Evolutionary conservation across 2,329 filamentous ascomycete species (phyloP), one percentile per base, ranked within the genome.

Genomic region (Paraphaeosphaeria sporulosa): DNA sequence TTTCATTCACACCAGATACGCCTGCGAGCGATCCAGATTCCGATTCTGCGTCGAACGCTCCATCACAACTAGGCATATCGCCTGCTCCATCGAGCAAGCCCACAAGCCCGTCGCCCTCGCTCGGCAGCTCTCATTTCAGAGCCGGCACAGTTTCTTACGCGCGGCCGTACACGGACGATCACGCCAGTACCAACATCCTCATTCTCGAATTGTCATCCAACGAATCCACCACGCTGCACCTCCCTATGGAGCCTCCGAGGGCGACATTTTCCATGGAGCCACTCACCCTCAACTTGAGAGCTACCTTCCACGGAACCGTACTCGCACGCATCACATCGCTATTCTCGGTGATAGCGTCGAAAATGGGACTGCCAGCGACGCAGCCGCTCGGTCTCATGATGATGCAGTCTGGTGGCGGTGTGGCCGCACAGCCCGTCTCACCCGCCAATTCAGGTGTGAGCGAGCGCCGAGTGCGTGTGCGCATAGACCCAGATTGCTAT

Each of bases 141-240:
- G 54, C 76, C 10, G 84, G 86, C 4, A 91, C 87, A 82, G 87
- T 96, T 30, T 87, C 87, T 64, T 98, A 98, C 70, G 87, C 91
- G 15, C 88, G 94, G 6, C 94, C 94, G 0, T 96, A 90, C 70
- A 88, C 93, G n/a, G 93, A 97, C 75, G 88, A 92, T 55, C 83
- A 83, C 23, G 79, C 90, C 0, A 84, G 87, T 60, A 91, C 94
- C 73, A 69, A 71, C 49, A 64, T 69, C 13, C 84, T 97, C 23
- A 84, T 98, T 27, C 80, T 97, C 2, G 93, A 98, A 75, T 90
- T 96, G 52, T 71, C 71, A 1, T 46, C 61, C 23, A 19, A 55
- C 0, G 76, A 78, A 60, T 88, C 89, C 19, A 74, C 75, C 0
- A 73, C 66, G 1, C 60, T 79, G 2, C 66, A 74, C 50, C 59